Percentiles rank a stretch among this genome's conserved stretches.
Evolutionary conservation across 306 rosid species (phyloP).

Genomic region (Vigna angularis): DNA sequence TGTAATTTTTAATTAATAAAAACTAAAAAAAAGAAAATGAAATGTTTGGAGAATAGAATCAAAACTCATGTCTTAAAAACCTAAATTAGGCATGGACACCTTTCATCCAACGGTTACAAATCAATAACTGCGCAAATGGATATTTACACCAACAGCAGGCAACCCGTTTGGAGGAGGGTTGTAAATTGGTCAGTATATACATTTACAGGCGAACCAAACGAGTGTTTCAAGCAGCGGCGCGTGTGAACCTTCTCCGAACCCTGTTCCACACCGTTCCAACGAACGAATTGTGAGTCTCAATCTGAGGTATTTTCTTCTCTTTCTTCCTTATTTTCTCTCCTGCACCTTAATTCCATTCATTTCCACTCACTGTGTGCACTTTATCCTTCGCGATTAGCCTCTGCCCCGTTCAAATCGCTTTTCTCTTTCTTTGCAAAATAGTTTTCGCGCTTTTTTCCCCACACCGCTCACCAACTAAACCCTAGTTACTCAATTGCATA

Average conservation of each 20-base stretch:
- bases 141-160: neutral
- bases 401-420: neutral
- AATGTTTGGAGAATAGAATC: no score
- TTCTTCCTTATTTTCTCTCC: constrained; percentile 1
- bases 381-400: neutral
- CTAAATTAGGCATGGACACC: no score
- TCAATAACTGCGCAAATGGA: neutral
- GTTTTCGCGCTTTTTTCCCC: neutral
- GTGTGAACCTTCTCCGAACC: neutral
- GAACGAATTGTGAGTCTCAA: neutral
- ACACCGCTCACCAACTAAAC: neutral
- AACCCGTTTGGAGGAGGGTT: neutral
- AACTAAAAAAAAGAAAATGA: no score
- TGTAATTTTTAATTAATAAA: no score
- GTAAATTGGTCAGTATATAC: neutral
- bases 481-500: neutral
- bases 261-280: neutral
- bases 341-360: neutral
- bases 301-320: constrained; percentile 1
- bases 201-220: neutral
- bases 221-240: neutral
- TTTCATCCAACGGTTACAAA: neutral
- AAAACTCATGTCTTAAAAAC: no score
- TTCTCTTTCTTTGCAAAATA: neutral
- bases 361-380: neutral